Evolutionary conservation across 164 flowering plant genomes (phyloP), one percentile per base, ranked within the genome.

Genomic region (Berberis thunbergii): DNA sequence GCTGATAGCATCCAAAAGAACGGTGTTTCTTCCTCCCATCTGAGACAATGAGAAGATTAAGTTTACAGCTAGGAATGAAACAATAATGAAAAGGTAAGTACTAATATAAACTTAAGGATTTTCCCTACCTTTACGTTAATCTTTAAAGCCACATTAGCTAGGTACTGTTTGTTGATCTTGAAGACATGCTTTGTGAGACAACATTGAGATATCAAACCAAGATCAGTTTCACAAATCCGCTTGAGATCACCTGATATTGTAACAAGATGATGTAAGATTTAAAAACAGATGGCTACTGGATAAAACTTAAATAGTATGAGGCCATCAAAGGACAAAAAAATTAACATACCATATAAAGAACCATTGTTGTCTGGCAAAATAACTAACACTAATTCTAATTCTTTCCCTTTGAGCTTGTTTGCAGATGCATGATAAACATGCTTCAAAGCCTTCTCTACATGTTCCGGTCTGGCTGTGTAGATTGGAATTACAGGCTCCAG

Each of bases 181-280:
- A 88, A 90, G 41, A 86, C 96, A 67, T 87, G 84, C 70, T 90
- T 94, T 26, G 96, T 86, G 4, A 88, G 86, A 76, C 93, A 89
- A 78, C 99, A 94, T 73, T 94, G 97, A 3, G 97, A 82, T 71
- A 94, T 82, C 64, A 94, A 54, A 57, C 97, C 99, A 10, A 94
- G 90, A 57, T 94, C 96, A 49, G 97, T 91, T 77, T 94, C 99
- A 69, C 98, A 94, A 52, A 94, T 94, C 67, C 96, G 70, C 76
- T 94, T 94, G 60, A 91, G 75, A 78, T 88, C 95, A 69, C 95
- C 95, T 87, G 71, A 45, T 54, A 78, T 64, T 56, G 41, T 43
- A 59, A 55, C 8, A 66, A 41, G 52, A 63, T 10, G 40, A 62
- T 10, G 54, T 60, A 49, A 44, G 54, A 62, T 64, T 41, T 6